phyloP scores from a whole-genome alignment of 228 moss, liverwort and hornwort genomes.

The Sphagnum magellanicum region DNA sequence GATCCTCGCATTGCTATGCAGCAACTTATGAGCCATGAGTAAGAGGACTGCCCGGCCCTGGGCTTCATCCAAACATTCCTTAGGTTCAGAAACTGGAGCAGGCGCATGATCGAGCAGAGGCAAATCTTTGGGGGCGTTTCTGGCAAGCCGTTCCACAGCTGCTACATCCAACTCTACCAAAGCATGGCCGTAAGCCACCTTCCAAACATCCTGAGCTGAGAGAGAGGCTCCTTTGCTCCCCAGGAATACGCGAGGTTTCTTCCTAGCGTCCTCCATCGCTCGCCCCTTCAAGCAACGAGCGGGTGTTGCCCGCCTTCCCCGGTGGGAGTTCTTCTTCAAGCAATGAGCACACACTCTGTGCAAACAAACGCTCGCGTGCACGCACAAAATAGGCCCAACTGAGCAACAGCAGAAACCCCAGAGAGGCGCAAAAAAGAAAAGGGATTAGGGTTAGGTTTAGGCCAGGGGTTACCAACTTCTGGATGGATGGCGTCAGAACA shows the following conservation, averaged over 20 bases:
- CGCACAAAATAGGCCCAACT: too few species aligned
- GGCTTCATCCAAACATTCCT: not conserved
- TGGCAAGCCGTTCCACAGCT: slow-evolving; percentile 14
- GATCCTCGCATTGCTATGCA: slow-evolving; percentile 12
- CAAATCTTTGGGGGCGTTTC: slow-evolving; percentile 6
- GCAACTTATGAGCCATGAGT: slow-evolving; percentile 33
- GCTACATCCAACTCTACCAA: slow-evolving; percentile 21
- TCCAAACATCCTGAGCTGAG: slow-evolving; percentile 23
- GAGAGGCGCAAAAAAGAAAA: too few species aligned
- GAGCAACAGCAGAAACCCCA: too few species aligned
- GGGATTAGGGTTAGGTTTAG: too few species aligned
- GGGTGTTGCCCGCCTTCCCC: too few species aligned
- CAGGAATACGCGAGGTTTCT: slow-evolving; percentile 8
- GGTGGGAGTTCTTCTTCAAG: too few species aligned
- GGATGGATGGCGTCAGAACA: too few species aligned
- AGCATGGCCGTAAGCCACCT: slow-evolving; percentile 23
- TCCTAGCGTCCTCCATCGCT: not conserved
- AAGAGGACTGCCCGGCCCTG: slow-evolving; percentile 28
- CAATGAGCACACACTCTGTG: too few species aligned
- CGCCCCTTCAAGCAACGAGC: too few species aligned
- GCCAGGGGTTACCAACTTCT: too few species aligned
- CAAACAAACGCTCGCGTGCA: too few species aligned
- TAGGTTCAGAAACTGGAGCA: not conserved
- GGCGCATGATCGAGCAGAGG: not conserved
- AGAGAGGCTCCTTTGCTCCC: slow-evolving; percentile 25